Percentiles rank a stretch among this genome's conserved stretches.
These are phyloP conservation scores for Daldinia childiae DNA, from an alignment of 495 filamentous ascomycete species.

Conservation along the genomic window DNA sequence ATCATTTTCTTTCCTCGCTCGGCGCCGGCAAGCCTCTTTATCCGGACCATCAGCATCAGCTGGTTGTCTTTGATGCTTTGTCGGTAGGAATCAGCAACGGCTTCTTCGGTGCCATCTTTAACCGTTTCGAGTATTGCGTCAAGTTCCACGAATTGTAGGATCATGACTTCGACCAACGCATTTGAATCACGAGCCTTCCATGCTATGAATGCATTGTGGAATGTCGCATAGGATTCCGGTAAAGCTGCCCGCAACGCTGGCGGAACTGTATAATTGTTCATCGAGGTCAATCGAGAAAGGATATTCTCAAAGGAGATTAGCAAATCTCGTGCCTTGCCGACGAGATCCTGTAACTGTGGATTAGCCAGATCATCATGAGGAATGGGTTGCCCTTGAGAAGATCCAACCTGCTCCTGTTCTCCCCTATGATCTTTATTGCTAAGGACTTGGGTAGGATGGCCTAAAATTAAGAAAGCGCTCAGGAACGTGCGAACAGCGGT, in stretches of 20 bases:
- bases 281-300: slow-evolving; percentile 62
- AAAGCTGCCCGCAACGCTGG: slow-evolving; percentile 68
- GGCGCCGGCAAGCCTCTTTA: slow-evolving; percentile 87
- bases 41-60: slow-evolving; percentile 82
- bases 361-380: slow-evolving; percentile 63
- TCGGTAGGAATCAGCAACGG: slow-evolving; percentile 86
- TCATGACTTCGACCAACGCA: slow-evolving; percentile 91
- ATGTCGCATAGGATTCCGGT: slow-evolving; percentile 77
- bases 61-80: slow-evolving; percentile 96
- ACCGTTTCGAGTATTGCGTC: slow-evolving; percentile 97
- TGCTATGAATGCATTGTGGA: slow-evolving; percentile 89
- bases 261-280: slow-evolving; percentile 66
- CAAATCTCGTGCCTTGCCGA: slow-evolving; percentile 86
- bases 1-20: slow-evolving; percentile 86
- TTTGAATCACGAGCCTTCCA: slow-evolving; percentile 95
- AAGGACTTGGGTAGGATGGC: slow-evolving; percentile 89
- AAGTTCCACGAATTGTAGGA: slow-evolving; percentile 92
- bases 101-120: slow-evolving; percentile 86
- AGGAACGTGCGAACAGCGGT: slow-evolving; percentile 88
- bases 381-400: slow-evolving; percentile 56
- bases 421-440: slow-evolving; percentile 79
- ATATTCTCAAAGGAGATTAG: slow-evolving; percentile 84
- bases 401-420: slow-evolving; percentile 74
- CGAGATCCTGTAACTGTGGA: slow-evolving; percentile 76
- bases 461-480: slow-evolving; percentile 90